Percentiles rank a stretch among this genome's conserved stretches.
phyloP scores from a whole-genome alignment of 805 yeast genomes.

The Kodamaea sagamina region DNA sequence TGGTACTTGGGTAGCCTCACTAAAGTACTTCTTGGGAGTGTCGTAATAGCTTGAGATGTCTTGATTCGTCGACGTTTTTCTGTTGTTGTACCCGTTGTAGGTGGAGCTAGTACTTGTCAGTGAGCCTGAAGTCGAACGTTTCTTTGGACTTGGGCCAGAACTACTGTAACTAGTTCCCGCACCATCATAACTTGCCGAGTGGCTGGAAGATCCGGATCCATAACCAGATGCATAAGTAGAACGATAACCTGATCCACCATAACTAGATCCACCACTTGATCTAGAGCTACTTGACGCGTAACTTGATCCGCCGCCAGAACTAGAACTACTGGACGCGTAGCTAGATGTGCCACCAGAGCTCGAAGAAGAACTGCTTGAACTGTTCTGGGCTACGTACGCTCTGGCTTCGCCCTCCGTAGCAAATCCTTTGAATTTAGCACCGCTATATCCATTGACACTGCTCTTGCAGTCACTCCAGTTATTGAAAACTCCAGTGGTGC shows the following conservation, averaged over 20 bases:
- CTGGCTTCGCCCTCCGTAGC: conserved; percentile 33
- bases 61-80: background rate
- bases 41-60: conserved; percentile 1
- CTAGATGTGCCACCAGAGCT: no score
- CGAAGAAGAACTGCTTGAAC: background rate
- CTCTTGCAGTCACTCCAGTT: conserved; percentile 59
- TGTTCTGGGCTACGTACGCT: background rate
- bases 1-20: background rate
- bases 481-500: conserved; percentile 52
- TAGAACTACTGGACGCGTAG: background rate
- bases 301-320: background rate
- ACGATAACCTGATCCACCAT: no score
- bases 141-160: background rate
- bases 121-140: conserved; percentile 1
- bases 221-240: no score
- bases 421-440: conserved; percentile 62
- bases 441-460: conserved; percentile 56
- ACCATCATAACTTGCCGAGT: no score
- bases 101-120: background rate
- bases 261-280: conserved; percentile 1
- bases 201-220: no score
- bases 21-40: conserved; percentile 1
- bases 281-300: conserved; percentile 2
- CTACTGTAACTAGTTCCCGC: no score
- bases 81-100: background rate